Evolutionary conservation across 1,284 basidiomycete species (phyloP).

Genomic region (Heterobasidion occidentale): DNA sequence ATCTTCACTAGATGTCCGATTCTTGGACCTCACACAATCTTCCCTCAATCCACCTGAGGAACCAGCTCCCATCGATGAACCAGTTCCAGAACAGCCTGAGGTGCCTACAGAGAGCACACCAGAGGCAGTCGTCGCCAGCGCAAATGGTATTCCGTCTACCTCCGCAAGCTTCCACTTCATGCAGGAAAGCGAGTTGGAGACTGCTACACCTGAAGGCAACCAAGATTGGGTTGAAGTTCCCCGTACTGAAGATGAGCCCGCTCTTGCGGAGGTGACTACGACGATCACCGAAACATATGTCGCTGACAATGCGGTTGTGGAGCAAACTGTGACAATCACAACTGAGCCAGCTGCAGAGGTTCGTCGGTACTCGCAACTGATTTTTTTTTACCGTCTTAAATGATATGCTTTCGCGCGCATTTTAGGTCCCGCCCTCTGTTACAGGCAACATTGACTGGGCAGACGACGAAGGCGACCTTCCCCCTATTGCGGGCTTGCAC

Average conservation of each 20-base stretch:
- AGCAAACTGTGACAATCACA: conserved; percentile 16
- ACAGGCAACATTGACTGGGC: conserved; percentile 34
- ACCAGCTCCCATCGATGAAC: conserved; percentile 16
- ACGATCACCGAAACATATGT: too few species aligned
- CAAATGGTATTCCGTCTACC: conserved; percentile 25
- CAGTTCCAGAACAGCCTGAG: conserved; percentile 14
- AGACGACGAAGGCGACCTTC: conserved; percentile 35
- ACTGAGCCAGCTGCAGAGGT: too few species aligned
- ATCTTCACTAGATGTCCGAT: conserved; percentile 38
- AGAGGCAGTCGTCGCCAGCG: conserved; percentile 15
- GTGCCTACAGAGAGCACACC: conserved; percentile 18
- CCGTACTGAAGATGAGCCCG: conserved; percentile 6
- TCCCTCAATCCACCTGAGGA: conserved; percentile 40
- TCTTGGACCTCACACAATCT: conserved; percentile 46
- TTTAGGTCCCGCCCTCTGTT: conserved; percentile 31
- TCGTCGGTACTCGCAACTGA: too few species aligned
- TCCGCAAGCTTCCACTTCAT: conserved; percentile 66
- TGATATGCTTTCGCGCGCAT: not conserved
- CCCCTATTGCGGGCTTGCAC: conserved; percentile 30
- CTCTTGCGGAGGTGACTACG: conserved; percentile 12
- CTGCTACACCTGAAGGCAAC: conserved; percentile 15
- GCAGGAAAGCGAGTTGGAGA: conserved; percentile 65
- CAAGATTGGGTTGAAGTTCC: conserved; percentile 12
- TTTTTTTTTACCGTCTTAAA: too few species aligned
- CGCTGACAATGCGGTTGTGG: conserved; percentile 17